Evolutionary conservation across 2,329 filamentous ascomycete species (phyloP), one percentile per base, ranked within the genome.

Genomic region (Pseudocercospora musae): DNA sequence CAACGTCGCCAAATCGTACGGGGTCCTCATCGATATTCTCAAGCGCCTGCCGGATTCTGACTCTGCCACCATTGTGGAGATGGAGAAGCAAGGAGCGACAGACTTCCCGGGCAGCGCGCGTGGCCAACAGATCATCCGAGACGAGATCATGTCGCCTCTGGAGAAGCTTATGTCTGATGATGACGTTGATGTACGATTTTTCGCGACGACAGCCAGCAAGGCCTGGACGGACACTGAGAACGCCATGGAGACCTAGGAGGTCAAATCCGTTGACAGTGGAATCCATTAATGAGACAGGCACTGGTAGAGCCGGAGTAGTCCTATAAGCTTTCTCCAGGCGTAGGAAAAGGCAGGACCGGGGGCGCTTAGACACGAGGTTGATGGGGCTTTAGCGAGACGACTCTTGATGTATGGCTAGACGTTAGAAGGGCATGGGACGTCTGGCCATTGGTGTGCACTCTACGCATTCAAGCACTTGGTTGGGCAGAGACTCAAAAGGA

Each of bases 1-100:
- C 85, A 99, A 99, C 78, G 95, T 99, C 53, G 95, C 95, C 71
- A 99, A 99, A 82, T 98, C 95, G 52, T 99, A 98, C 75, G 87
- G 88, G 21, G 89, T 95, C 57, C 82, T 99, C 62, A 92, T 98
- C 72, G 88, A 90, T 70, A 92, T 93, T n/a, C 84, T 99, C 73
- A 92, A 94, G 78, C 90, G 92, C 70, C 84, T 99, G 60, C 94
- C 95, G 2, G 90, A 93, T 59, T 85, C 95, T 74, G 92, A 92
- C 65, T 71, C 66, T 44, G 65, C 69, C 40, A 98, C 94, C 13
- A 83, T 98, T 66, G 87, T 89, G 75, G 87, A 91, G 57, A 79
- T 96, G 63, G 92, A 97, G 78, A 95, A 96, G 82, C 85, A 89
- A 27, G 89, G 87, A 62, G 79, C 84, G 62, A 73, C 81, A 80